These are phyloP conservation scores for Volvox reticuliferus DNA, from an alignment of 139 green algal species.

Conservation along the genomic window DNA sequence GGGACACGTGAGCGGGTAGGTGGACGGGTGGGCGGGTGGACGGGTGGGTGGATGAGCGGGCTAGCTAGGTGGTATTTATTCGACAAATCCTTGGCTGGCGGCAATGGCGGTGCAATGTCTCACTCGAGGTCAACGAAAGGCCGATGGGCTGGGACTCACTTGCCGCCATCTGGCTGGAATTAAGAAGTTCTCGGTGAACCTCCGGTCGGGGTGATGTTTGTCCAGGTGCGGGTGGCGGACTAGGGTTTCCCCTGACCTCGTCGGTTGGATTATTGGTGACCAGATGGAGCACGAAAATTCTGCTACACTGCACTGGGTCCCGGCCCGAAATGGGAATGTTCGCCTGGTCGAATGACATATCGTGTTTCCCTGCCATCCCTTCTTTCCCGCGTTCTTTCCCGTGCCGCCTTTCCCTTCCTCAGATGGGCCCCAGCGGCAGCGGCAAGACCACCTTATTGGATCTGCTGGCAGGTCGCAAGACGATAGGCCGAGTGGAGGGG, in stretches of 20 bases:
- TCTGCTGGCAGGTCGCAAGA: conserved; percentile 68
- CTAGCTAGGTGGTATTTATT: neutral
- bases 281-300: neutral
- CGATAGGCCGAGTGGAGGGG: conserved; percentile 54
- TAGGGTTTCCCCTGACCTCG: neutral
- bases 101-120: too few species aligned
- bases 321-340: neutral
- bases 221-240: too few species aligned
- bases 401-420: neutral
- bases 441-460: conserved; percentile 90
- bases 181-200: neutral
- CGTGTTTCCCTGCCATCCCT: neutral
- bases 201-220: neutral
- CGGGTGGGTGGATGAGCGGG: neutral
- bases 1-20: neutral
- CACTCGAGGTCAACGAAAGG: too few species aligned
- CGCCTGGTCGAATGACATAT: neutral
- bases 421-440: conserved; percentile 82
- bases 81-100: neutral
- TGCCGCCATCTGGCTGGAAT: too few species aligned
- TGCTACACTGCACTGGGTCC: neutral
- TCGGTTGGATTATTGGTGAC: neutral
- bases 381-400: neutral
- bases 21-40: neutral
- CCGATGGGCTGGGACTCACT: too few species aligned